Evolutionary conservation across 2,329 filamentous ascomycete species (phyloP).

Genomic region (Alternaria sp.): DNA sequence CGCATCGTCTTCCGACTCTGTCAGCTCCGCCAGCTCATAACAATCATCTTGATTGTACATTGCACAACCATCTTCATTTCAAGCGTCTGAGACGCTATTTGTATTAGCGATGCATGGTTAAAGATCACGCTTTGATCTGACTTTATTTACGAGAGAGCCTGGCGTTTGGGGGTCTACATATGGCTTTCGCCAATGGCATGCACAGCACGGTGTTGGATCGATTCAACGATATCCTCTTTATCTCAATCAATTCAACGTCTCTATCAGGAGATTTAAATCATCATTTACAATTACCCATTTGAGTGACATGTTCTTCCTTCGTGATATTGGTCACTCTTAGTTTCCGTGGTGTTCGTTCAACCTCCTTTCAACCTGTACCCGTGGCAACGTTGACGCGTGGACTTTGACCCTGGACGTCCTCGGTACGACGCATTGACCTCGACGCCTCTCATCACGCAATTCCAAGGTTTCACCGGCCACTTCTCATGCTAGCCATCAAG

Average conservation of each 20-base stretch:
- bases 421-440: neutral
- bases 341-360: neutral
- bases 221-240: slow-evolving; percentile 8
- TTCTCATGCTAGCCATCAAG: neutral
- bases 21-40: slow-evolving; percentile 30
- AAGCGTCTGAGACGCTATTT: slow-evolving; percentile 9
- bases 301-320: neutral
- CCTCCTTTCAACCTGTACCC: neutral
- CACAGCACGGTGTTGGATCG: slow-evolving; percentile 3
- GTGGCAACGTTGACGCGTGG: neutral
- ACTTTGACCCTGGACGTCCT: neutral
- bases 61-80: neutral
- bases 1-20: slow-evolving; percentile 18
- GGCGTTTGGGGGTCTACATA: slow-evolving; percentile 8
- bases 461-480: neutral
- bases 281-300: neutral
- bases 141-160: neutral
- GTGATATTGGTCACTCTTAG: neutral
- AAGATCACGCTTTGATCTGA: neutral
- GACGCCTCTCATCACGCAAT: neutral
- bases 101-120: slow-evolving; percentile 5
- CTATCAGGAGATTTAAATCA: neutral
- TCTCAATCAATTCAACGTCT: slow-evolving; percentile 7
- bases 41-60: neutral
- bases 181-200: slow-evolving; percentile 4